Percentiles rank a stretch among this genome's conserved stretches.
phyloP scores from a whole-genome alignment of 2,329 filamentous ascomycete genomes.

The Drechslerella coelobrocha region DNA sequence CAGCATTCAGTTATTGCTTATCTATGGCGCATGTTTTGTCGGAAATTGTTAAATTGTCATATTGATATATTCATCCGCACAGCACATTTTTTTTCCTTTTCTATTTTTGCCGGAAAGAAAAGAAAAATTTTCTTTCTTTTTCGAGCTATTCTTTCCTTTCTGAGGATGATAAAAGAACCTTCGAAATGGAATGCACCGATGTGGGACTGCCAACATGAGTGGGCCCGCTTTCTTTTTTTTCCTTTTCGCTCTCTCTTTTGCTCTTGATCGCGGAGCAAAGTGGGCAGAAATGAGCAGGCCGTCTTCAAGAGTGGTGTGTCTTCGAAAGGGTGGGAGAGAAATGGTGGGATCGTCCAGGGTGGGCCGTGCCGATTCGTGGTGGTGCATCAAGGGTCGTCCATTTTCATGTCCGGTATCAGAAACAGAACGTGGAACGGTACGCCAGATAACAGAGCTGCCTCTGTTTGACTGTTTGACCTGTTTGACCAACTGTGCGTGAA shows the following conservation, averaged over 20 bases:
- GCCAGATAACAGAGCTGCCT: constrained; percentile 41
- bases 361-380: constrained; percentile 49
- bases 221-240: constrained; percentile 31
- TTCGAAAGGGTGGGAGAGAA: constrained; percentile 42
- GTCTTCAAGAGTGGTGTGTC: constrained; percentile 16
- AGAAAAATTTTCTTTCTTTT: constrained; percentile 17
- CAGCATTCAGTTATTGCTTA: constrained; percentile 20
- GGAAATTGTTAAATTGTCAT: constrained; percentile 48
- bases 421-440: constrained; percentile 28
- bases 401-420: constrained; percentile 37
- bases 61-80: constrained; percentile 36
- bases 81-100: constrained; percentile 6
- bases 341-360: constrained; percentile 49
- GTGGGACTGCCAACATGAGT: constrained; percentile 38
- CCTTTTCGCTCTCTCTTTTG: constrained; percentile 19
- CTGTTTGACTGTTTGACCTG: constrained; percentile 4
- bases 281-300: constrained; percentile 20
- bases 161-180: constrained; percentile 41
- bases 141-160: constrained; percentile 33
- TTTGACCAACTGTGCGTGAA: constrained; percentile 26
- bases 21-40: constrained; percentile 49
- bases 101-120: constrained; percentile 23
- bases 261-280: constrained; percentile 36
- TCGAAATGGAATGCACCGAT: constrained; percentile 40
- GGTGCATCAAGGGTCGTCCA: constrained; percentile 46